Evolutionary conservation across 768 basidiomycete genomes (phyloP), one percentile per base, ranked within the genome.

Genomic region (Mycena galericulata): DNA sequence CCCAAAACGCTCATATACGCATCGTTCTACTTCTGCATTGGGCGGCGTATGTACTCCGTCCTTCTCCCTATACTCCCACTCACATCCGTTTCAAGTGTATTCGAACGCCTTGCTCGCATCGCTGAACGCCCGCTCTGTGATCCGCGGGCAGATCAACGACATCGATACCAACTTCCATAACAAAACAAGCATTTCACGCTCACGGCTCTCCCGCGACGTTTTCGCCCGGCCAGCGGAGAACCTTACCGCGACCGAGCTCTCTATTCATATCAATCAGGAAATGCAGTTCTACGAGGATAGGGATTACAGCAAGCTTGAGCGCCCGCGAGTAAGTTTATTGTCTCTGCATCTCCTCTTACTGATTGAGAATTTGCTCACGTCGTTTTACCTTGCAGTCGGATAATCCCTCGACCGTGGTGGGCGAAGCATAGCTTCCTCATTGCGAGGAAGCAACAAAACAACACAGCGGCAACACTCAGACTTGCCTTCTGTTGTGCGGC

Each of bases 1-100:
- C 75, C 75, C 9, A 67, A 70, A 14, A 75, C 77, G 1, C 70
- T 80, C 11, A 74, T 80, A 26, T 80, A 80, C 62, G 77, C 78
- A 0, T 61, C 72, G 0, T 78, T 77, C 57, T 77, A 78, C 54
- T 78, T 78, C 71, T 77, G 75, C 68, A 76, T 79, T 45, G 77
- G 77, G 12, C 75, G 79, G 6, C 63, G 79, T 79, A 49, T 65
- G 77, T 73, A 8, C 27, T 29, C 34, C 15, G 15, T 46, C 17
- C 29, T 24, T 6, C 6, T 26, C 36, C 22, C 46, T 50, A 9
- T 15, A 32, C 22, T 27, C 15, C 22, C 22, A 6, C 41, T 30
- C 4, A 17, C 56, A 43, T 14, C 26, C 26, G 29, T 29, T 2
- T 6, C 29, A 4, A 78, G 77, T 78, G 11, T 78, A 78, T 47